phyloP scores from a whole-genome alignment of 192 early-diverging fungal species.

The Chytriomyces sp. region DNA sequence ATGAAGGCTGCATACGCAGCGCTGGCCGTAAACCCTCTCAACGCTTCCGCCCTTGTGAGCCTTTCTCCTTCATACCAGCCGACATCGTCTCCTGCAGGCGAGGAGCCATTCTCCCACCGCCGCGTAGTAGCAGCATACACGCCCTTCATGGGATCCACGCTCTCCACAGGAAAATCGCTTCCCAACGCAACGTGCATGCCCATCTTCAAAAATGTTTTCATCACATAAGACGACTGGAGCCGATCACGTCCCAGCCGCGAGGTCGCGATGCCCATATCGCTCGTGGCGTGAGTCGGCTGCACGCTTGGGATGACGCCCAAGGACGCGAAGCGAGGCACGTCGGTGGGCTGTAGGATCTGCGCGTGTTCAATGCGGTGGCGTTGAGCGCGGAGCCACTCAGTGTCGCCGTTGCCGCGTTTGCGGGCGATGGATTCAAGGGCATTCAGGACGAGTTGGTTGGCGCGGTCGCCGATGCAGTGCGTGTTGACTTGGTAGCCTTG shows the following conservation, averaged over 20 bases:
- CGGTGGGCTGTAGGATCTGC: conserved; percentile 51
- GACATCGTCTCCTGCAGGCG: conserved; percentile 25
- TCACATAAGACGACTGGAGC: conserved; percentile 43
- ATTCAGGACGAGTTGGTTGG: conserved; percentile 54
- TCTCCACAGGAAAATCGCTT: conserved; percentile 61
- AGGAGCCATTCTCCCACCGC: conserved; percentile 41
- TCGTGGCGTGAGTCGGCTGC: conserved; percentile 62
- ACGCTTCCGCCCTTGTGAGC: conserved; percentile 49
- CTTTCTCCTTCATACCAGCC: conserved; percentile 33
- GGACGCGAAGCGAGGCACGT: conserved; percentile 47
- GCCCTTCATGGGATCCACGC: conserved; percentile 53
- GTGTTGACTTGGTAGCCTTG: conserved; percentile 59
- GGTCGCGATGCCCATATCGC: conserved; percentile 57
- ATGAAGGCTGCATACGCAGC: conserved; percentile 58
- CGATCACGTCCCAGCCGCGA: conserved; percentile 49
- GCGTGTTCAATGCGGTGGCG: conserved; percentile 61
- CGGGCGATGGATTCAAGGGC: conserved; percentile 40
- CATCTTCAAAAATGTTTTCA: conserved; percentile 20
- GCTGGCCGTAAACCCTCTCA: conserved; percentile 56
- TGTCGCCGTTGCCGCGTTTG: neutral
- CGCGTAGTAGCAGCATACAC: conserved; percentile 61
- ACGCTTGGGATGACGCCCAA: conserved; percentile 57
- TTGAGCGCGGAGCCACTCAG: neutral
- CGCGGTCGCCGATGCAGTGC: conserved; percentile 60
- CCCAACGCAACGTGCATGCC: conserved; percentile 45